A percentile compares a stretch with the other conserved stretches of the same genome.
Evolutionary conservation across 2,329 filamentous ascomycete genomes (phyloP).

Genomic region (Epichloe festucae): DNA sequence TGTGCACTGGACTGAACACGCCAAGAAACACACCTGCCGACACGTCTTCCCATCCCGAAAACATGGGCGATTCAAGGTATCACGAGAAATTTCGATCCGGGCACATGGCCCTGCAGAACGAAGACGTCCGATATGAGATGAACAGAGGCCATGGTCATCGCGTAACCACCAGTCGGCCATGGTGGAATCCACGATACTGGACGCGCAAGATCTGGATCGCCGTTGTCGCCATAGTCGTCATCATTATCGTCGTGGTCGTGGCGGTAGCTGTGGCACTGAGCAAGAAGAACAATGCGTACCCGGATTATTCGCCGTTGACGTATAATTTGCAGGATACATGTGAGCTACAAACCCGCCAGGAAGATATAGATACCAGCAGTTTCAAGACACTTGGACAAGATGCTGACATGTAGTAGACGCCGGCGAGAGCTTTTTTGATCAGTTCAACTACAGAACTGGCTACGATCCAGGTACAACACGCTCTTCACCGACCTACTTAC

Average conservation of each 20-base stretch:
- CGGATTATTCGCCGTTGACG: slow-evolving; percentile 32
- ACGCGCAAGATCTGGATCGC: slow-evolving; percentile 36
- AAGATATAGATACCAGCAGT: not conserved
- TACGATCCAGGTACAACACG: slow-evolving; percentile 31
- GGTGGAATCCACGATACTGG: slow-evolving; percentile 41
- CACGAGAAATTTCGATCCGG: slow-evolving; percentile 11
- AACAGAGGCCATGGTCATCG: slow-evolving; percentile 10
- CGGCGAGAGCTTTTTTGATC: slow-evolving; percentile 40
- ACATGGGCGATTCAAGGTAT: slow-evolving; percentile 1
- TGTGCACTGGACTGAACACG: not conserved
- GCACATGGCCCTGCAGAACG: slow-evolving; percentile 14
- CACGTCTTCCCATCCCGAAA: not conserved
- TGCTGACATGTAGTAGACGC: slow-evolving; percentile 23
- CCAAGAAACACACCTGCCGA: not conserved
- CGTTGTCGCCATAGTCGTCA: slow-evolving; percentile 21
- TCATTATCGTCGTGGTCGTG: slow-evolving; percentile 36
- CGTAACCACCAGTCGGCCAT: slow-evolving; percentile 17
- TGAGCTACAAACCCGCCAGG: slow-evolving; percentile 16
- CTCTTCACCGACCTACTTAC: not conserved
- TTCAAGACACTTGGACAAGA: not conserved
- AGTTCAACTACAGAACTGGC: slow-evolving; percentile 39
- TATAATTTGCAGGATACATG: slow-evolving; percentile 38
- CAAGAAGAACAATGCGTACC: slow-evolving; percentile 29
- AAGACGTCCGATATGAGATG: slow-evolving; percentile 15
- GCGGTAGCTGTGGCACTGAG: slow-evolving; percentile 29